phyloP scores from a whole-genome alignment of 345 rosid species.

The Clarkia xantiana region DNA sequence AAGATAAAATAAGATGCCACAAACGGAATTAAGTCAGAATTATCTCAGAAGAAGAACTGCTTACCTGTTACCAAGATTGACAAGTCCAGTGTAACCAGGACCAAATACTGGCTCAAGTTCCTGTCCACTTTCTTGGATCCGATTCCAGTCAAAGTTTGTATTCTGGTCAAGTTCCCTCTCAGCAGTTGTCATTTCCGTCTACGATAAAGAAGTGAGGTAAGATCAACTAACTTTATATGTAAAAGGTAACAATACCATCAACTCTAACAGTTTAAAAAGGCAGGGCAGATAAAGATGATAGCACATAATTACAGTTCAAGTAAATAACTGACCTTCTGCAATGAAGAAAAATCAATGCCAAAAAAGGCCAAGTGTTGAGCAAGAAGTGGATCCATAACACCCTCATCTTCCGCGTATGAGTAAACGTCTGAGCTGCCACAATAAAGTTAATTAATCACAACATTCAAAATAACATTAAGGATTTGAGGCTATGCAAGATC shows the following conservation, averaged over 20 bases:
- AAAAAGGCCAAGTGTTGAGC: conserved; percentile 89
- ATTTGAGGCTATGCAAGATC: too few species aligned
- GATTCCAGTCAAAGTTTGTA: conserved; percentile 93
- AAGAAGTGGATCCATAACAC: conserved; percentile 81
- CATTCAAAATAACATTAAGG: too few species aligned
- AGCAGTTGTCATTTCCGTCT: conserved; percentile 99
- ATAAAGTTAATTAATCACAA: conserved; percentile 7
- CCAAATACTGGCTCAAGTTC: conserved; percentile 74
- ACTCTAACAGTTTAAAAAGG: too few species aligned
- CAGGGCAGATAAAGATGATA: not conserved
- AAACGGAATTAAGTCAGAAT: not conserved
- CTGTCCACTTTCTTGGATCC: conserved; percentile 97
- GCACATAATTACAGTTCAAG: not conserved
- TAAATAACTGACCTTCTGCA: conserved; percentile 59
- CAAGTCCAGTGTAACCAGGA: conserved; percentile 94
- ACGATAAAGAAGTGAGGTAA: conserved; percentile 1
- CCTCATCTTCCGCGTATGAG: conserved; percentile 88
- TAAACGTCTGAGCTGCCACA: conserved; percentile 98
- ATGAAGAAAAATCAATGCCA: conserved; percentile 90
- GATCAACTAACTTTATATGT: too few species aligned
- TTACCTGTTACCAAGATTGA: conserved; percentile 96
- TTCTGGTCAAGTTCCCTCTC: conserved; percentile 99
- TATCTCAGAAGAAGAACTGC: conserved; percentile 5
- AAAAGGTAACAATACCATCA: too few species aligned
- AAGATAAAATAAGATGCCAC: not conserved